Evolutionary conservation across 1,284 basidiomycete species (phyloP), one percentile per base, ranked within the genome.

Genomic region (Hortiboletus rubellus): DNA sequence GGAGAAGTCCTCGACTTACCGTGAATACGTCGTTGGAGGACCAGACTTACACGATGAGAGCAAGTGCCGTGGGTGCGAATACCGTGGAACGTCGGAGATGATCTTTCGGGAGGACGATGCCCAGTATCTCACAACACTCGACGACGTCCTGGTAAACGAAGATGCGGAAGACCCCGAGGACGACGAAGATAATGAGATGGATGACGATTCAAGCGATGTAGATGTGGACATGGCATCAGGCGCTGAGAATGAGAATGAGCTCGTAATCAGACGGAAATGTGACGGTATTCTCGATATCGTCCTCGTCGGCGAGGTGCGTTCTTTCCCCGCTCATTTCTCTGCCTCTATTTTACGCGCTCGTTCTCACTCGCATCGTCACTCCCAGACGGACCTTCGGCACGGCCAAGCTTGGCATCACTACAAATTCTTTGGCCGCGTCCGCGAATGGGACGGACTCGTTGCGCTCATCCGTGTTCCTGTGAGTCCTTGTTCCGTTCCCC

Each of bases 371-470:
- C 14, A 40, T 11, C 18, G 17, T 46, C 18, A 12, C 14, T 57
- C 24, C 18, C 60, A 83, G 79, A 86, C 83, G 14, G 82, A 87
- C 57, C 56, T 67, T 12, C 72, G 73, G 9, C 85, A 88, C 61
- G 80, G 79, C 3, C 71, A 77, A 48, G 86, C 86, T 14, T 88
- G 85, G 82, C 77, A 82, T 57, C 72, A 77, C 55, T 87, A 80
- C 67, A 76, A 70, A 17, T 85, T 82, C 66, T 82, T 84, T 60
- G 87, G 87, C 6, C 82, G 87, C 31, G 76, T 90, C 17, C 79
- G 87, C 37, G 66, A 75, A 41, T 87, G 84, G 80, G 87, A 89
- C 67, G 88, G 87, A 14, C 75, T 90, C 54, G 76, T 90, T 41
- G 84, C 82, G 8, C 75, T 89, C 41, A 69, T 89, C 53, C 77